Conservation (phyloP, 1,284 basidiomycete genomes). For the Cryptococcus deneoformans region DNA sequence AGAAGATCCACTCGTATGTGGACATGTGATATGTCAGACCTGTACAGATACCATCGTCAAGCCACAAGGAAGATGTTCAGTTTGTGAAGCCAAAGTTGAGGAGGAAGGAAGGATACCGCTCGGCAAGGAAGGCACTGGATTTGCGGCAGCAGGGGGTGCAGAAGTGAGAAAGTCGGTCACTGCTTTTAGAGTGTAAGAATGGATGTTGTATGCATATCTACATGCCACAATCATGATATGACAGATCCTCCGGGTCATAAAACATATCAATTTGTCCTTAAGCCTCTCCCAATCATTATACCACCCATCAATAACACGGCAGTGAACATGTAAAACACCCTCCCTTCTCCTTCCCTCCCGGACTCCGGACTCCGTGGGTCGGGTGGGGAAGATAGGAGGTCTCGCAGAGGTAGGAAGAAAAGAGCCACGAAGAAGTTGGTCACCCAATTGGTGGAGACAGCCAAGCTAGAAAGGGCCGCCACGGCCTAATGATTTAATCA, state of each 20-base stretch:
- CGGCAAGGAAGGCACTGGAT: constrained; percentile 83
- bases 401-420: constrained; percentile 75
- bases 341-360: constrained; percentile 59
- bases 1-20: constrained; percentile 55
- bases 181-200: constrained; percentile 39
- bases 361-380: constrained; percentile 35
- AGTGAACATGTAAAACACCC: constrained; percentile 78
- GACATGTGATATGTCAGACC: constrained; percentile 80
- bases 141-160: constrained; percentile 85
- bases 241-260: too few relatives aligned
- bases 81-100: constrained; percentile 62
- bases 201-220: not conserved
- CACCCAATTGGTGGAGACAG: constrained; percentile 82
- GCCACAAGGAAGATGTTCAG: constrained; percentile 70
- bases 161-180: constrained; percentile 54
- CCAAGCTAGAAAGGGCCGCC: constrained; percentile 76
- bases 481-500: constrained; percentile 59
- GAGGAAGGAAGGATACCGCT: constrained; percentile 49
- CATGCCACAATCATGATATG: not conserved
- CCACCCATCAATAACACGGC: constrained; percentile 29
- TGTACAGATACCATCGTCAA: constrained; percentile 78
- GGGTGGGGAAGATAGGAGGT: constrained; percentile 54
- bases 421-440: constrained; percentile 79
- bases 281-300: constrained; percentile 28
- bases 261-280: not conserved